phyloP scores from a whole-genome alignment of 257 asterid genomes.

The Solanum sparsipilum region DNA sequence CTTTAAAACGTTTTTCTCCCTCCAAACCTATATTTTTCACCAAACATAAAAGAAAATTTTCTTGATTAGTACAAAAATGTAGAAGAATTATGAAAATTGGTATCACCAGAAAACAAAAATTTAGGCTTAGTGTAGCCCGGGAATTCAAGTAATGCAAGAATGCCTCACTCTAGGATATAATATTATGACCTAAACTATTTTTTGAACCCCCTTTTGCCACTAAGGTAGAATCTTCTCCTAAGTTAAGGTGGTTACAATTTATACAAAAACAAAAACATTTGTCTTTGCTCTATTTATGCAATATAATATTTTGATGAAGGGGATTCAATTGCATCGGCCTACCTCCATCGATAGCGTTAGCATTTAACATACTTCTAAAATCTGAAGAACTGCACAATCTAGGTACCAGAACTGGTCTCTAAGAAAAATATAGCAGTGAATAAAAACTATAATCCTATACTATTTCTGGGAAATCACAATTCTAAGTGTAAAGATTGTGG shows the following conservation, averaged over 20 bases:
- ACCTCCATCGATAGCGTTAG: not conserved
- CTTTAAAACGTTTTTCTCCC: constrained; percentile 80
- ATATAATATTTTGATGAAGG: not conserved
- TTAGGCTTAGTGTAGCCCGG: not conserved
- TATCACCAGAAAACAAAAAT: not conserved
- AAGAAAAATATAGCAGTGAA: not conserved
- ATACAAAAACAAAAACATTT: not conserved
- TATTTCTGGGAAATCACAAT: not conserved
- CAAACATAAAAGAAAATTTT: not conserved
- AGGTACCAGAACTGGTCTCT: not conserved
- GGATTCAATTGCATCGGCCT: not conserved
- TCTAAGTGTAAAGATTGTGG: not conserved
- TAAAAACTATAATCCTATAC: not conserved
- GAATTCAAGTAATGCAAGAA: not conserved
- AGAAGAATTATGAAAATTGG: not conserved
- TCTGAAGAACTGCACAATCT: not conserved
- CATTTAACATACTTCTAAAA: not conserved
- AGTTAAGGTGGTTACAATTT: not conserved
- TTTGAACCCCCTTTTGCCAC: not conserved
- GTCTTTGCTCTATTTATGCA: not conserved
- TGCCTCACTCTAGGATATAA: not conserved
- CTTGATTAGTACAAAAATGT: not conserved
- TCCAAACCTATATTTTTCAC: constrained; percentile 66
- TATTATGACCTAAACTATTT: not conserved
- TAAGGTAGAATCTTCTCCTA: not conserved